phyloP scores from a whole-genome alignment of 257 asterid species.

The Solanum rostratum region DNA sequence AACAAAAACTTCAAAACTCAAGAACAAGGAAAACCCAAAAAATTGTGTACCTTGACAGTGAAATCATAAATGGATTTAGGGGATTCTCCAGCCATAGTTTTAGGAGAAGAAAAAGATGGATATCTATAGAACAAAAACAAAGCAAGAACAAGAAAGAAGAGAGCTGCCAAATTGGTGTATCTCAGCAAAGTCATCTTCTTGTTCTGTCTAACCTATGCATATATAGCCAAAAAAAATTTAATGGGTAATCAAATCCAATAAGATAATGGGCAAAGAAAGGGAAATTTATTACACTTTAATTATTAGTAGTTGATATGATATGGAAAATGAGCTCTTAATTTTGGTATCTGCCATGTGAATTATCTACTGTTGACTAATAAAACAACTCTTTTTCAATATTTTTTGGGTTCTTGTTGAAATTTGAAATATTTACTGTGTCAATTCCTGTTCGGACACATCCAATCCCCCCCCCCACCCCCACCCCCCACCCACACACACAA shows the following conservation, averaged over 20 bases:
- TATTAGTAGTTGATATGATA: not conserved
- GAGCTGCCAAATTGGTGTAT: conserved; percentile 30
- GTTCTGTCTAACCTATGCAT: not conserved
- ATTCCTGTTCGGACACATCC: too few species aligned
- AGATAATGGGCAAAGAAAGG: not conserved
- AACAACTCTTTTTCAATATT: not conserved
- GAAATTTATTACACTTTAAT: not conserved
- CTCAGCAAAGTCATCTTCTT: conserved; percentile 20
- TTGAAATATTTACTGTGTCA: too few species aligned
- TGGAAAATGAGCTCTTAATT: not conserved
- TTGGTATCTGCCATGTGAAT: not conserved
- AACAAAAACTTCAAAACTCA: not conserved
- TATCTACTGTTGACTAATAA: not conserved
- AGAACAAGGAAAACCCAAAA: not conserved
- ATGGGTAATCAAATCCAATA: not conserved
- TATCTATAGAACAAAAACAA: conserved; percentile 12
- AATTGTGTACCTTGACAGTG: conserved; percentile 48
- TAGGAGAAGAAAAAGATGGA: conserved; percentile 11
- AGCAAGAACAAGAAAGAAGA: conserved; percentile 37
- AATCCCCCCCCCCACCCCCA: too few species aligned
- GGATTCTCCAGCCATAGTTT: conserved; percentile 10
- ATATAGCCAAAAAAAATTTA: not conserved
- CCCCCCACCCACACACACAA: too few species aligned
- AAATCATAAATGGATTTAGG: conserved; percentile 41
- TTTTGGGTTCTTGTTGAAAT: not conserved